phyloP scores from a whole-genome alignment of 805 yeast species.

The Yamadazyma akitaensis region DNA sequence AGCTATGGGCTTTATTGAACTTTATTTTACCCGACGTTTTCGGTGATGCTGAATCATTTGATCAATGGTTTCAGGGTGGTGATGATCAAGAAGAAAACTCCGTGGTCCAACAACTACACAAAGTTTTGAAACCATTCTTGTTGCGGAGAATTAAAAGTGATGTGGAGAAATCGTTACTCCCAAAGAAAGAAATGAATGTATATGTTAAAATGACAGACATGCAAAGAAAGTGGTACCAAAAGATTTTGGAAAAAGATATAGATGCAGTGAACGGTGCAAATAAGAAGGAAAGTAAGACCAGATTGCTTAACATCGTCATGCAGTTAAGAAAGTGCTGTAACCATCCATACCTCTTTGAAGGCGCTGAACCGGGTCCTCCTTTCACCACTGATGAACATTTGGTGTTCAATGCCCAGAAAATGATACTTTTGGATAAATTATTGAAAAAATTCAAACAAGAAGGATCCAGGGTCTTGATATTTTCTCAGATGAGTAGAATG shows the following conservation, averaged over 20 bases:
- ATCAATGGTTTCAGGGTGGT: conserved; percentile 61
- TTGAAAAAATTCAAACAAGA: conserved; percentile 58
- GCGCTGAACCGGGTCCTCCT: conserved; percentile 90
- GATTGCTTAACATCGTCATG: conserved; percentile 78
- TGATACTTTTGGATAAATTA: conserved; percentile 66
- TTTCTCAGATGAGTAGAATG: conserved; percentile 82
- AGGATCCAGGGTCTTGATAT: conserved; percentile 75
- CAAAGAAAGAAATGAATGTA: conserved; percentile 70
- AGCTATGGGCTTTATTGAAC: conserved; percentile 76
- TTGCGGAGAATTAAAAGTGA: conserved; percentile 75
- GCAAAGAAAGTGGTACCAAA: conserved; percentile 78
- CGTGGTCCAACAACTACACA: conserved; percentile 66
- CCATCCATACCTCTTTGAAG: conserved; percentile 81
- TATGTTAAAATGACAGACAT: conserved; percentile 75
- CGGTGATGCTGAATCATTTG: conserved; percentile 69
- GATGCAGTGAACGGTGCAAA: conserved; percentile 84
- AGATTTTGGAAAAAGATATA: conserved; percentile 71
- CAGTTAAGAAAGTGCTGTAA: conserved; percentile 82
- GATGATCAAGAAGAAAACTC: conserved; percentile 39
- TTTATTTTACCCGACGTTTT: conserved; percentile 77
- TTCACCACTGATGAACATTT: conserved; percentile 82
- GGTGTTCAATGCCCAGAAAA: conserved; percentile 67
- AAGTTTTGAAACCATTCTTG: conserved; percentile 71
- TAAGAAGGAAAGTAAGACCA: conserved; percentile 69
- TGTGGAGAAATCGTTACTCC: conserved; percentile 75